Percentiles rank a stretch among this genome's conserved stretches.
Conservation (phyloP, 2,329 filamentous ascomycete species). For the Dissoconium aciculare region DNA sequence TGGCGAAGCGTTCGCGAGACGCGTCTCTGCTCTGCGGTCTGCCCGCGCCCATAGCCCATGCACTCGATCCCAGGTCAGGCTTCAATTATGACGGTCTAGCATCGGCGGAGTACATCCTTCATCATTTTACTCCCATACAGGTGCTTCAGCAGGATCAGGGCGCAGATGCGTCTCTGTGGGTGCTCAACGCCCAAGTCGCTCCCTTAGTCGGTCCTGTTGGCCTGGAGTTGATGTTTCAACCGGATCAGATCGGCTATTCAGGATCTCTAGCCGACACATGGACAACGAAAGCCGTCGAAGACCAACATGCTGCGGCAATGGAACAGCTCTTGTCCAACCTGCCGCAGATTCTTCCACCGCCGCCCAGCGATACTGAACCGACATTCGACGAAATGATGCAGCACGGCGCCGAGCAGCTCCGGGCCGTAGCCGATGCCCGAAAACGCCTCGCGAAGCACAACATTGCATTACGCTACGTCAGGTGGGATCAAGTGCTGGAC, state of each 20-base stretch:
- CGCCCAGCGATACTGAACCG: not conserved
- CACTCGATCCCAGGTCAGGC: constrained; percentile 11
- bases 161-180: constrained; percentile 10
- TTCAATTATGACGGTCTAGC: constrained; percentile 7
- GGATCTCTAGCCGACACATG: constrained; percentile 12
- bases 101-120: constrained; percentile 7
- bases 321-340: constrained; percentile 7
- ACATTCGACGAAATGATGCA: not conserved
- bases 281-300: constrained; percentile 11
- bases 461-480: constrained; percentile 11
- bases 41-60: constrained; percentile 12
- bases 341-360: constrained; percentile 2
- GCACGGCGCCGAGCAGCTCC: not conserved
- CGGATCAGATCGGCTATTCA: constrained; percentile 11
- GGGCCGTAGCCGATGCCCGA: constrained; percentile 6
- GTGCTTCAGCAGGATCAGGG: constrained; percentile 10
- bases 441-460: constrained; percentile 8
- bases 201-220: constrained; percentile 18
- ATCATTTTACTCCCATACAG: constrained; percentile 17
- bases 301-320: constrained; percentile 6
- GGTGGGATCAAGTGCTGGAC: constrained; percentile 10
- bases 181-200: constrained; percentile 21
- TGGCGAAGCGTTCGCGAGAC: constrained; percentile 11
- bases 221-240: constrained; percentile 17
- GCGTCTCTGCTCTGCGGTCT: constrained; percentile 14